Base-by-base conservation (phyloP, 2,329 filamentous ascomycete species). In the Claviceps sp. region DNA sequence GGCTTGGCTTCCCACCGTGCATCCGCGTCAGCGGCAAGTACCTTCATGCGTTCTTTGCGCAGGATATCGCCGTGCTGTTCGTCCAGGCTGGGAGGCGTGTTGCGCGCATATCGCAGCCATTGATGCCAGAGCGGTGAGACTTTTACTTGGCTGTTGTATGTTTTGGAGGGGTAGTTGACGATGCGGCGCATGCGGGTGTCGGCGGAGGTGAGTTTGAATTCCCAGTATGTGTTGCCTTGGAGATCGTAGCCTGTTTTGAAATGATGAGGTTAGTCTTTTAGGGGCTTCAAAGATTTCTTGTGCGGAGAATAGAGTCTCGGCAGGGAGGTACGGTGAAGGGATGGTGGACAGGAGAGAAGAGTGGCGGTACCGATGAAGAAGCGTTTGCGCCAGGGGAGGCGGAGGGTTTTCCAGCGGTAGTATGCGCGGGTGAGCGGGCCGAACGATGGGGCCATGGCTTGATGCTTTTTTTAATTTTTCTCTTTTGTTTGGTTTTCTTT, bases 161-260 rank as follows among this genome's bases (percentile, higher is more conserved):
- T 73, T 44, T 69, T 69, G 48, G 70, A 66, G 11, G 80, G 78
- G 64, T 78, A 81, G 58, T 78, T 62, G 48, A 83, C 79, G 56
- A 84, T 82, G 62, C 81, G 77, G 37, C 81, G 77, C 73, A 76
- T 78, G 57, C 77, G 75, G 48, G 70, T 66, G 39, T 65, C 56
- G 52, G 56, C 26, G 26, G 50, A 49, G 34, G 67, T 59, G 57
- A 82, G 75, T 54, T 73, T 73, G 67, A 85, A 84, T 60, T 84
- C 79, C 81, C 82, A 85, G 70, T 77, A 85, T 4, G 81, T 84
- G 68, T 85, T 84, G 52, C 81, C 80, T 24, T 78, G 62, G 53
- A 84, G 78, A 62, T 85, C 82, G 59, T 76, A 72, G 57, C 82
- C 81, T 84, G 55, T 39, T 46, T 40, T 39, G 51, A 34, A 1